Evolutionary conservation across 306 rosid species (phyloP), one percentile per base, ranked within the genome.

Genomic region (Geum urbanum): DNA sequence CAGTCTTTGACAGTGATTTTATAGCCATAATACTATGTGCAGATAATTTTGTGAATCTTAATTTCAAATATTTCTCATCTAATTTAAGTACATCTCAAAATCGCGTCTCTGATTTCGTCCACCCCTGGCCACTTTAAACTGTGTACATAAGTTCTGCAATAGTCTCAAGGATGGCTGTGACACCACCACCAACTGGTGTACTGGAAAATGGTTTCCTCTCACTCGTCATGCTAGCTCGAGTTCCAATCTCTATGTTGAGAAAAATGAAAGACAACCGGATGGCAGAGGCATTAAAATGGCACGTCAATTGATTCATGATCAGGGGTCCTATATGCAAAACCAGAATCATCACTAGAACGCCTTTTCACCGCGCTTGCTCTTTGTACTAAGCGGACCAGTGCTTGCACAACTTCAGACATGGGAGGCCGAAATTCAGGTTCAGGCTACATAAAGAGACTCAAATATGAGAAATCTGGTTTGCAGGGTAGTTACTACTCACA

Each of bases 361-460:
- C 99, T 83, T 81, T 86, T 94, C 44, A 88, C 89, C 70, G 85
- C 84, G 24, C 97, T 92, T 18, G 99, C 96, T 83, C 97, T 81
- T 72, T 91, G 99, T 80, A 86, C 96, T 48, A 91, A 35, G 54
- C 96, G 78, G 43, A 91, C 96, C 83, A 94, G 76, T 63, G 95
- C 96, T 86, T 94, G 99, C 80, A 94, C 99, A 66, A 94, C 96
- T 85, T 94, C 97, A 0, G 97, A 94, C 99, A 94, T 94, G 20
- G 97, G 99, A 43, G 99, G 99, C 68, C 96, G 92, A 57, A 94
- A 91, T 77, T 94, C 95, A 0, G 96, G 97, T 62, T 94, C 96
- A 51, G 97, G 92, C 97, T 94, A 79, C 6, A 50, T 18, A 77
- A 2, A 61, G 51, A 72, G 71, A 27, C 11, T 10, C 52, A 40